Evolutionary conservation across 2,329 filamentous ascomycete genomes (phyloP).

Genomic region (Fusarium sp.): DNA sequence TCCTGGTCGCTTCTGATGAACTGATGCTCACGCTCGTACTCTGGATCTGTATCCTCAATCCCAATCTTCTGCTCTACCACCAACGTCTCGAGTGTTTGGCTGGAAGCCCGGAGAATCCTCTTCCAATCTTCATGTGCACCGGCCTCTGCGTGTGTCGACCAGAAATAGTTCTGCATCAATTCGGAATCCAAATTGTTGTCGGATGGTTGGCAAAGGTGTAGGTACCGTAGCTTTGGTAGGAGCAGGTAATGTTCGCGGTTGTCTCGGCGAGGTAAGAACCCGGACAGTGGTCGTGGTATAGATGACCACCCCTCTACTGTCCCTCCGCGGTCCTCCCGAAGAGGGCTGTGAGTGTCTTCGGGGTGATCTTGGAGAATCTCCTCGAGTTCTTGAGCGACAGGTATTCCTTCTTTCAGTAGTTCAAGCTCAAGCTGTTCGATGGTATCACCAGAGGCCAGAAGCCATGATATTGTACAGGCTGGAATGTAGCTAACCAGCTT

Average conservation of each 20-base stretch:
- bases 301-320: not conserved
- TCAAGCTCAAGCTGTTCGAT: slow-evolving; percentile 2
- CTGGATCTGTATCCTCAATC: not conserved
- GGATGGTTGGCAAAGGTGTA: slow-evolving; percentile 1
- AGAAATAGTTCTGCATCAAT: not conserved
- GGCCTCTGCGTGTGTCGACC: not conserved
- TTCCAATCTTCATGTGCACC: not conserved
- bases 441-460: not conserved
- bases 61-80: not conserved
- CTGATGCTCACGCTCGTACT: not conserved
- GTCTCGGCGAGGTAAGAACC: not conserved
- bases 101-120: not conserved
- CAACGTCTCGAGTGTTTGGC: not conserved
- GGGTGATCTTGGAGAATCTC: not conserved
- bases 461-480: not conserved
- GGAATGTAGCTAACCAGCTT: not conserved
- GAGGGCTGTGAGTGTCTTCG: slow-evolving; percentile 4
- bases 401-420: not conserved
- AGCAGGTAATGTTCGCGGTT: rapidly evolving
- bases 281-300: slow-evolving; percentile 4
- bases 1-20: not conserved
- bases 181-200: not conserved
- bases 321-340: not conserved
- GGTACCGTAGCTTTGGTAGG: not conserved
- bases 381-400: not conserved